Evolutionary conservation across 2,329 filamentous ascomycete species (phyloP), one percentile per base, ranked within the genome.

Genomic region (Penicillium expansum): DNA sequence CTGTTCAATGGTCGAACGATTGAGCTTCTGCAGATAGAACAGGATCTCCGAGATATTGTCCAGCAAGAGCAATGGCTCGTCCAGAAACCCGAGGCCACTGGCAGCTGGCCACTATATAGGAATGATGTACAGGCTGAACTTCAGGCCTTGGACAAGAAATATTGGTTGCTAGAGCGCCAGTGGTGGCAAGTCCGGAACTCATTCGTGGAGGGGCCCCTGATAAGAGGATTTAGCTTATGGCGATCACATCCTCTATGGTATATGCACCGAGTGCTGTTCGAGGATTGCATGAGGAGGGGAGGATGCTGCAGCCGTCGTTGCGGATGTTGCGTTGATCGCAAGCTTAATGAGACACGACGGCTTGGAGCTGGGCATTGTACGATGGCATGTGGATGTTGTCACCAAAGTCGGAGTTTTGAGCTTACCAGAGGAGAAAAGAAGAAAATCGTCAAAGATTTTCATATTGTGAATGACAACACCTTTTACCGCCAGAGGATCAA

Each of bases 221-320:
- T 27, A 27, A 39, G 52, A 48, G 52, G 16, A 32, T 56, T 58
- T 39, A 35, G 56, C 5, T 29, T 58, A 22, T 58, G 56, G 56
- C 56, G 52, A 18, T 56, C 56, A 52, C 48, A 56, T 44, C 37
- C 53, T 24, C 29, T 16, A n/a, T 58, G 56, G 56, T 56, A 58
- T 47, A 55, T 58, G 45, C 53, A 58, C 32, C 35, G 32, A 30
- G 42, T 37, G 4, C 18, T 58, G 32, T 6, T 55, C 6, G 41
- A 52, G 29, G 48, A 56, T 50, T 56, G 56, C 8, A 38, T 27
- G 11, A 35, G 35, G 14, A 32, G 7, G 16, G 10, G 18, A 9
- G 56, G 56, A 8, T 59, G 53, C 37, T 59, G 56, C 35, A 13
- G 22, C 30, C 47, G 52, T 20, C 2, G 9, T 20, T 53, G 55